Evolutionary conservation across 768 basidiomycete species (phyloP).

Genomic region (Calocera viscosa): DNA sequence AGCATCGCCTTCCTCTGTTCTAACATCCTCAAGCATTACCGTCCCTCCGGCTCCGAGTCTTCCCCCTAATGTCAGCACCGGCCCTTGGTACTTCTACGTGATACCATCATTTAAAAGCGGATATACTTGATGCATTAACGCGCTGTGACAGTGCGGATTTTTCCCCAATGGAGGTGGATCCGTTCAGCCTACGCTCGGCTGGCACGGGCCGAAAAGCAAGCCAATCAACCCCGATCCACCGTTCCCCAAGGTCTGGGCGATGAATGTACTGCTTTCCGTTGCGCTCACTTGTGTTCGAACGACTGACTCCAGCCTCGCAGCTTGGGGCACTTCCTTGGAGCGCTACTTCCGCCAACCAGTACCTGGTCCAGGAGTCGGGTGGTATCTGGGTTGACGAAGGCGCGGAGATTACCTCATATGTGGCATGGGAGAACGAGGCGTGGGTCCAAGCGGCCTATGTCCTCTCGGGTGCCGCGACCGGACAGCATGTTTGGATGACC

Average conservation of each 20-base stretch:
- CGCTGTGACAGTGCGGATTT: slow-evolving; percentile 8
- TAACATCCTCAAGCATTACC: background rate
- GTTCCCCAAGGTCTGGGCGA: slow-evolving; percentile 7
- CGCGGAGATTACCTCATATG: background rate
- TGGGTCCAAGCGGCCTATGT: slow-evolving; percentile 3
- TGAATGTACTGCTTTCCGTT: background rate
- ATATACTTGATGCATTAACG: no score
- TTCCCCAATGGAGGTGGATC: slow-evolving; percentile 2
- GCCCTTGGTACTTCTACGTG: background rate
- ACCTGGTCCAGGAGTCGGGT: background rate
- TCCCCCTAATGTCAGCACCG: background rate
- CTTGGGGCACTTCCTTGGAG: background rate
- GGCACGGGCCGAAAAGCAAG: background rate
- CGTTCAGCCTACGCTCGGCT: slow-evolving; percentile 3
- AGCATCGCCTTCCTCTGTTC: background rate
- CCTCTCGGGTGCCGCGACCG: background rate
- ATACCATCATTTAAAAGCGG: background rate
- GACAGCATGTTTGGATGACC: background rate
- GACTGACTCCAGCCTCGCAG: background rate
- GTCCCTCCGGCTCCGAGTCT: slow-evolving; percentile 5
- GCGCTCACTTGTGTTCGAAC: background rate
- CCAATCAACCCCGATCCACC: slow-evolving; percentile 3
- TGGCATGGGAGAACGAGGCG: background rate
- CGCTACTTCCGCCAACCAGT: background rate
- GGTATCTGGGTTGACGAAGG: slow-evolving; percentile 9